Conservation (phyloP, 2,329 filamentous ascomycete species). For the Phaeosphaeriaceae sp. region DNA sequence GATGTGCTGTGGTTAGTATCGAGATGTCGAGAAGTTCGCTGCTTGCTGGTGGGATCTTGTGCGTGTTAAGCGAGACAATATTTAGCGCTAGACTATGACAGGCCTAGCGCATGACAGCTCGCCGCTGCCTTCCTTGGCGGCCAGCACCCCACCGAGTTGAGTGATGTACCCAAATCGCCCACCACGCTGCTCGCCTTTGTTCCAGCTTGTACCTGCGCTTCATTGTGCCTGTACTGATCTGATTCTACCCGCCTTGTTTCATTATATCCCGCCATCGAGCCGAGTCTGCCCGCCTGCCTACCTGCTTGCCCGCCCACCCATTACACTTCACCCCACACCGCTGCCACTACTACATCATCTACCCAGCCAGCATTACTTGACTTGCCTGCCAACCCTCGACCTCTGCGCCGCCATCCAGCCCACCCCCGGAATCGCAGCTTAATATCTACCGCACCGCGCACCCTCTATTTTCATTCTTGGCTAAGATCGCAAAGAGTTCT, state of each 20-base stretch:
- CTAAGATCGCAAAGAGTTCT: constrained; percentile 14
- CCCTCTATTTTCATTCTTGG: constrained; percentile 7
- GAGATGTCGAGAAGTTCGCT: constrained; percentile 32
- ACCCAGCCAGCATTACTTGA: constrained; percentile 26
- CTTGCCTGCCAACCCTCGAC: constrained; percentile 33
- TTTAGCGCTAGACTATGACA: constrained; percentile 4
- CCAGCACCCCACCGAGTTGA: constrained; percentile 16
- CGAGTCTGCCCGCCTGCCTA: constrained; percentile 7
- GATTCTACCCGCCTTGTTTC: constrained; percentile 28
- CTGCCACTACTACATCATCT: constrained; percentile 39
- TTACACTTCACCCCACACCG: constrained; percentile 31
- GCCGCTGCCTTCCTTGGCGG: constrained; percentile 5
- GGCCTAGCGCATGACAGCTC: background rate
- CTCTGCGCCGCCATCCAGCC: constrained; percentile 34
- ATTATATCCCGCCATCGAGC: constrained; percentile 22
- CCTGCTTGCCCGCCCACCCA: constrained; percentile 8
- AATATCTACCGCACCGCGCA: constrained; percentile 15
- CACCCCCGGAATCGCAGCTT: constrained; percentile 18
- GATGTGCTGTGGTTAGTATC: constrained; percentile 46
- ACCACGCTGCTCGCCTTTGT: constrained; percentile 22
- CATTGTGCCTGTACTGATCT: constrained; percentile 8
- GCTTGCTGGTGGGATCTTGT: constrained; percentile 5
- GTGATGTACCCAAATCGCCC: constrained; percentile 26
- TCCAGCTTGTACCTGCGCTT: constrained; percentile 28
- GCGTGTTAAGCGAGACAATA: constrained; percentile 8